Evolutionary conservation across 2,329 filamentous ascomycete species (phyloP).

Genomic region (Truncatella angustata): DNA sequence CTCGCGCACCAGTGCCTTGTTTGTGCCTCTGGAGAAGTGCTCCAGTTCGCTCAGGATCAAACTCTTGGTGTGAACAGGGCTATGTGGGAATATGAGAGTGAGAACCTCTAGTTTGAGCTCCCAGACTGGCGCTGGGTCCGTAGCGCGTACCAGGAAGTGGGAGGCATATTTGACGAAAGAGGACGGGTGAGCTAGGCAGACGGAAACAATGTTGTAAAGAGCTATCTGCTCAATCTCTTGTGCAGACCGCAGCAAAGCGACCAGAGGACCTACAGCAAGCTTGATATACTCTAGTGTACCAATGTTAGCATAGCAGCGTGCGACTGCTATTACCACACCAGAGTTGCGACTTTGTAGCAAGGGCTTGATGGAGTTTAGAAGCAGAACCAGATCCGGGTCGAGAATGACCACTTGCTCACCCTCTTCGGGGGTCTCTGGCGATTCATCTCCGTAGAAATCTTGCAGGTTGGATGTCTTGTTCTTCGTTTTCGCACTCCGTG

Average conservation of each 20-base stretch:
- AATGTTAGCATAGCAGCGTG: conserved; percentile 80
- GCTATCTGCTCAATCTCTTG: conserved; percentile 88
- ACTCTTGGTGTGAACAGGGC: conserved; percentile 71
- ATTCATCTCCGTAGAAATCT: conserved; percentile 78
- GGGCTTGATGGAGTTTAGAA: conserved; percentile 78
- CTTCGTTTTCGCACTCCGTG: conserved; percentile 49
- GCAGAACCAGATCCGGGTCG: conserved; percentile 78
- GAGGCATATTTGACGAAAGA: conserved; percentile 86
- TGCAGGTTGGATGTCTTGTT: conserved; percentile 46
- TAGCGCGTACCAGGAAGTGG: conserved; percentile 83
- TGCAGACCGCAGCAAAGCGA: conserved; percentile 80
- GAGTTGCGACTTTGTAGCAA: conserved; percentile 90
- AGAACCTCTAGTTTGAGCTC: conserved; percentile 88
- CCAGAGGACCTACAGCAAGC: conserved; percentile 75
- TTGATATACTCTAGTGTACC: conserved; percentile 76
- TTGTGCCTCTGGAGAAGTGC: conserved; percentile 76
- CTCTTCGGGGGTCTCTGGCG: conserved; percentile 39
- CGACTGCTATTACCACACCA: conserved; percentile 85
- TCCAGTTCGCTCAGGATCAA: conserved; percentile 90
- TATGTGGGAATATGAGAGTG: conserved; percentile 86
- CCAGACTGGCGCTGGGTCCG: conserved; percentile 80
- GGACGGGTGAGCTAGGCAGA: conserved; percentile 72
- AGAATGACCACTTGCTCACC: conserved; percentile 60
- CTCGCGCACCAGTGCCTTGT: conserved; percentile 79
- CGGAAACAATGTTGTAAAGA: conserved; percentile 92